These are phyloP conservation scores for Blastocladiella emersonii DNA, from an alignment of 371 early-diverging fungal species.

Conservation along the genomic window DNA sequence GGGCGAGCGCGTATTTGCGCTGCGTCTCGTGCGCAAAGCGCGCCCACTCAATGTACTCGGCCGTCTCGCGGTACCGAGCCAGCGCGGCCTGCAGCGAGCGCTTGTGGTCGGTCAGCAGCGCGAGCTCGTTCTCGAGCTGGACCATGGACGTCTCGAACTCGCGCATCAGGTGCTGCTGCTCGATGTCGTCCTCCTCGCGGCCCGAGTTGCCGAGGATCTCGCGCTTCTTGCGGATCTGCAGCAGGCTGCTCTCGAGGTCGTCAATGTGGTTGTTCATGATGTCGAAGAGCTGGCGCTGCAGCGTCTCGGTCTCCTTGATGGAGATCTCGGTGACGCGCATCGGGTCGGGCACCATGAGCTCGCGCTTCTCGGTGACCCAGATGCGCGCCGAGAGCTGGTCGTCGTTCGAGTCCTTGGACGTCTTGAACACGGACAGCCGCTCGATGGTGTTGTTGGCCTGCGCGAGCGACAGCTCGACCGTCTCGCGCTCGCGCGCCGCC, in stretches of 20 bases:
- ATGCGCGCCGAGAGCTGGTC: neutral
- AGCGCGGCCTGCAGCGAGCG: neutral
- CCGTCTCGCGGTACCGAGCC: neutral
- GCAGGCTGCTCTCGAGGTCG: slow-evolving; percentile 1
- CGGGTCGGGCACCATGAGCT: slow-evolving; percentile 1
- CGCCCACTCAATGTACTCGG: neutral
- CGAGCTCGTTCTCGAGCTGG: neutral
- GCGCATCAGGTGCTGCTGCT: neutral
- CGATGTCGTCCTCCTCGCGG: slow-evolving; percentile 3
- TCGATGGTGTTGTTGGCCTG: slow-evolving; percentile 4
- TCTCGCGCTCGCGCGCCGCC: neutral
- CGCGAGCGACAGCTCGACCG: neutral
- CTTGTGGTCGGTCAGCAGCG: neutral
- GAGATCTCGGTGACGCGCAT: slow-evolving; percentile 2
- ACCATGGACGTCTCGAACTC: neutral
- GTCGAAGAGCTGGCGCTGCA: slow-evolving; percentile 6
- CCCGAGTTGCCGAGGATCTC: neutral
- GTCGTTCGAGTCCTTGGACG: neutral
- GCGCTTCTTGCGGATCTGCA: slow-evolving; percentile 5
- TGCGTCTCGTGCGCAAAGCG: slow-evolving; percentile 1
- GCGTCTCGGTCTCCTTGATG: slow-evolving; percentile 3
- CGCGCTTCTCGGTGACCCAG: slow-evolving; percentile 3
- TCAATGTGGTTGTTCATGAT: slow-evolving; percentile 4
- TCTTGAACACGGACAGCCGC: slow-evolving; percentile 3
- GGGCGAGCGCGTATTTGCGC: slow-evolving; percentile 5